These are phyloP conservation scores for Penicillium sp. DNA, from an alignment of 2,329 filamentous ascomycete species.

Conservation along the genomic window DNA sequence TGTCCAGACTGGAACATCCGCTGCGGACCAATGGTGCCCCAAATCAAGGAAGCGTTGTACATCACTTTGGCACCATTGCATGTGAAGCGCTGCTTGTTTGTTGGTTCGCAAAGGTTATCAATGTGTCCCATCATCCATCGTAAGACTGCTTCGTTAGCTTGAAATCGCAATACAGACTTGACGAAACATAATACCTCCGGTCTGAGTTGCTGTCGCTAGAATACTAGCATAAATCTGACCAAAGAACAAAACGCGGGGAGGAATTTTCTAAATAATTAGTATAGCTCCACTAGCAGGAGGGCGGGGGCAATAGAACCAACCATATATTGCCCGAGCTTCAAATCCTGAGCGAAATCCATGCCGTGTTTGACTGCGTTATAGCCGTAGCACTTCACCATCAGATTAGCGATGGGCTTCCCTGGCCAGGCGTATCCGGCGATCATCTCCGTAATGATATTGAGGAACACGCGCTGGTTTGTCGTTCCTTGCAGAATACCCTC, in stretches of 20 bases:
- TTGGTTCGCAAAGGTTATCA: slow-evolving; percentile 25
- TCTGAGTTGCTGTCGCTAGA: slow-evolving; percentile 33
- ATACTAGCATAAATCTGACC: slow-evolving; percentile 37
- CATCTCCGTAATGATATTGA: slow-evolving; percentile 36
- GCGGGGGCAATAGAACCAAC: slow-evolving; percentile 3
- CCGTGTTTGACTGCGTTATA: slow-evolving; percentile 37
- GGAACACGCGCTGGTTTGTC: slow-evolving; percentile 30
- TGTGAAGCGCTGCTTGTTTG: slow-evolving; percentile 35
- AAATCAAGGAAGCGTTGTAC: slow-evolving; percentile 35
- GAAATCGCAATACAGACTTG: background rate
- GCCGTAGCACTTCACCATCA: slow-evolving; percentile 36
- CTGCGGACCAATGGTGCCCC: slow-evolving; percentile 36
- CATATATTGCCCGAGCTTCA: slow-evolving; percentile 36
- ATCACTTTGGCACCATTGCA: slow-evolving; percentile 35
- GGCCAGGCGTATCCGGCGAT: slow-evolving; percentile 35
- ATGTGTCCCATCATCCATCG: slow-evolving; percentile 36
- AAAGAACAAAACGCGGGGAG: slow-evolving; percentile 33
- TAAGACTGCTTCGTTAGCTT: slow-evolving; percentile 20
- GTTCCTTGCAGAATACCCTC: slow-evolving; percentile 39
- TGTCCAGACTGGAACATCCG: slow-evolving; percentile 34
- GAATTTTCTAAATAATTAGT: slow-evolving; percentile 24
- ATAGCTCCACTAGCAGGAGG: background rate
- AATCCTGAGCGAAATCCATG: slow-evolving; percentile 33
- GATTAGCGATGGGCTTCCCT: slow-evolving; percentile 36
- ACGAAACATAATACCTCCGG: slow-evolving; percentile 25